These are phyloP conservation scores for Aspergillus intermedius DNA, from an alignment of 2,329 filamentous ascomycete species.

Conservation along the genomic window DNA sequence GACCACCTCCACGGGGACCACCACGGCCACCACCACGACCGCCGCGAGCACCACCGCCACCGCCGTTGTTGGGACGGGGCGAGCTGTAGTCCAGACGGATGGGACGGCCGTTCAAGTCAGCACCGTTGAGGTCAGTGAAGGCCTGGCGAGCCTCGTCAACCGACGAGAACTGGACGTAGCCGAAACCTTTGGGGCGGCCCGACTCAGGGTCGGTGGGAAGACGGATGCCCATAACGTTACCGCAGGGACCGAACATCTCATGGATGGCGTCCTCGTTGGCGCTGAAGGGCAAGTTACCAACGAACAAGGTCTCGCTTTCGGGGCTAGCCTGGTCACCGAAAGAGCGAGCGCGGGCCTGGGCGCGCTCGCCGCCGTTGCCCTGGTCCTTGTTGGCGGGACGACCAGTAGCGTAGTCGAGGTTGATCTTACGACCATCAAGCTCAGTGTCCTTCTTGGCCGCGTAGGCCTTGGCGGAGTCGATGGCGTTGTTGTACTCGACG, in stretches of 20 bases:
- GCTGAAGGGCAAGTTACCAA: slow-evolving; percentile 85
- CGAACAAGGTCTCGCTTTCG: slow-evolving; percentile 79
- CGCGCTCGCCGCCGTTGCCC: slow-evolving; percentile 54
- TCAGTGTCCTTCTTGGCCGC: slow-evolving; percentile 68
- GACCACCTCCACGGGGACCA: slow-evolving; percentile 45
- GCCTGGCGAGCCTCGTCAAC: slow-evolving; percentile 76
- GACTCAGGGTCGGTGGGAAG: slow-evolving; percentile 82
- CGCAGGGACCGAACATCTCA: slow-evolving; percentile 66
- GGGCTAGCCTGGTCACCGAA: slow-evolving; percentile 76
- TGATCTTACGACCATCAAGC: slow-evolving; percentile 67
- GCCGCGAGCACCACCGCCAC: slow-evolving; percentile 38
- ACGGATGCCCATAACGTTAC: slow-evolving; percentile 69
- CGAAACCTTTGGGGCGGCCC: slow-evolving; percentile 84
- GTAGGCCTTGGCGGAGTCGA: slow-evolving; percentile 64
- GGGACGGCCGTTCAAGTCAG: slow-evolving; percentile 63
- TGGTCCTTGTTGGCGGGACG: slow-evolving; percentile 49
- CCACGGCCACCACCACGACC: slow-evolving; percentile 46
- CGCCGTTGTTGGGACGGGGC: slow-evolving; percentile 55
- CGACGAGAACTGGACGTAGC: slow-evolving; percentile 77
- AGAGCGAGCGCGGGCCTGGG: slow-evolving; percentile 43
- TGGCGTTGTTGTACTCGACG: slow-evolving; percentile 70
- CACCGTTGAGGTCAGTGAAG: slow-evolving; percentile 63
- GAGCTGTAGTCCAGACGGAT: slow-evolving; percentile 78
- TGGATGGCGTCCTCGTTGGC: slow-evolving; percentile 68
- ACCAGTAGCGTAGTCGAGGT: slow-evolving; percentile 70